Evolutionary conservation across 768 basidiomycete species (phyloP).

Genomic region (Tremella mesenterica): DNA sequence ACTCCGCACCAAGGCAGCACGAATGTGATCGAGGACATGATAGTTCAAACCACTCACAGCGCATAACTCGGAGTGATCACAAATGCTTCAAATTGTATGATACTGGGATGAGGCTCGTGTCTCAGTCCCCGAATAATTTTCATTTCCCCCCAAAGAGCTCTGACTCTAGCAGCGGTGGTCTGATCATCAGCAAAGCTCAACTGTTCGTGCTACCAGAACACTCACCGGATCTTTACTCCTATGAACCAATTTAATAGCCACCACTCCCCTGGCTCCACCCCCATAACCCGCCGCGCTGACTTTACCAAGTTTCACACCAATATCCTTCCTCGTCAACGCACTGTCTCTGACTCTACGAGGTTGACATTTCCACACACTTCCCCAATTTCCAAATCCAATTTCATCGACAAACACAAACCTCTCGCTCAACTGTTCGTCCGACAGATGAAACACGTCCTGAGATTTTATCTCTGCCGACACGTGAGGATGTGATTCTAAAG

Average conservation of each 20-base stretch:
- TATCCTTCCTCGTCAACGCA: constrained; percentile 2
- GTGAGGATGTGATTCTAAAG: constrained; percentile 9
- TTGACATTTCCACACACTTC: constrained; percentile 36
- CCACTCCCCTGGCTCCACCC: constrained; percentile 33
- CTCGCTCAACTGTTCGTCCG: constrained; percentile 33
- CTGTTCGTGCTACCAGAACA: background rate
- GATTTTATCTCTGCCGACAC: constrained; percentile 11
- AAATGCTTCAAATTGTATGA: constrained; percentile 88
- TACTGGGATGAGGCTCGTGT: constrained; percentile 76
- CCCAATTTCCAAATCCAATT: constrained; percentile 45
- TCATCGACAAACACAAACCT: constrained; percentile 33
- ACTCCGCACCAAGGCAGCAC: constrained; percentile 1
- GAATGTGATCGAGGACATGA: background rate
- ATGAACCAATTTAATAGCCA: constrained; percentile 91
- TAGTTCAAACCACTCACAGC: constrained; percentile 54
- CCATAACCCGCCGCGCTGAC: constrained; percentile 16
- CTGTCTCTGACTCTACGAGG: constrained; percentile 11
- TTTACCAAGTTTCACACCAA: constrained; percentile 11
- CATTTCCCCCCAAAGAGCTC: constrained; percentile 97
- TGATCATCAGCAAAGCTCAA: constrained; percentile 26
- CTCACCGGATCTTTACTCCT: constrained; percentile 58
- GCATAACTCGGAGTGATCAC: constrained; percentile 86
- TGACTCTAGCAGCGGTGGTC: constrained; percentile 79
- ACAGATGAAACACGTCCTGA: constrained; percentile 25
- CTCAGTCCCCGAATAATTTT: constrained; percentile 82